Conservation (phyloP, 345 rosid species). For the Brassica incana region DNA sequence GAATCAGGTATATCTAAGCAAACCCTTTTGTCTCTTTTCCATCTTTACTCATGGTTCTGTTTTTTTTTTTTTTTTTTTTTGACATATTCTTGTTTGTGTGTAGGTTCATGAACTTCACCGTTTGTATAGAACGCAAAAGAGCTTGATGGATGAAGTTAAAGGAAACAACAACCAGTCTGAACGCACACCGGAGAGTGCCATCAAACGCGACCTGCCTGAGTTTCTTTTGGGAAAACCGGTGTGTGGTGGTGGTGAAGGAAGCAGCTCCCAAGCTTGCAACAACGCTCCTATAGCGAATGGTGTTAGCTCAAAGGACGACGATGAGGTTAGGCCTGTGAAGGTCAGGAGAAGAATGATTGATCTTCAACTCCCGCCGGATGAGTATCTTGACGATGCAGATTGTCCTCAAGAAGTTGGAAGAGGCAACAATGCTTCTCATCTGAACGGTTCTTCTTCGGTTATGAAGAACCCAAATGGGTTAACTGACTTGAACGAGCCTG, state of each 20-base stretch:
- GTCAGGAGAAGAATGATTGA: conserved; percentile 76
- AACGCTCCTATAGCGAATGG: conserved; percentile 57
- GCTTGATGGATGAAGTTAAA: conserved; percentile 66
- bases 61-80: neutral
- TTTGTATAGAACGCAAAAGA: conserved; percentile 60
- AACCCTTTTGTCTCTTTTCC: neutral
- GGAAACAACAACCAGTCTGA: conserved; percentile 32
- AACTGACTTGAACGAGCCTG: conserved; percentile 85
- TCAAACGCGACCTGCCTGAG: conserved; percentile 57
- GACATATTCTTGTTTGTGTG: neutral
- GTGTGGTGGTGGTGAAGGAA: conserved; percentile 44
- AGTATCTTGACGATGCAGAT: conserved; percentile 59
- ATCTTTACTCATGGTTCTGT: neutral
- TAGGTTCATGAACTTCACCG: conserved; percentile 62
- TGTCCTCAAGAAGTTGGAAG: conserved; percentile 44
- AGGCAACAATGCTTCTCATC: conserved; percentile 40
- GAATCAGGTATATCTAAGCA: conserved; percentile 61
- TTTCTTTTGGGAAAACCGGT: conserved; percentile 52
- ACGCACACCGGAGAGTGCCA: conserved; percentile 39
- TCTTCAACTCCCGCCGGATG: conserved; percentile 83
- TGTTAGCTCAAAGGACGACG: conserved; percentile 50
- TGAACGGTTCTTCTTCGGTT: conserved; percentile 40
- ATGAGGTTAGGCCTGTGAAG: conserved; percentile 74
- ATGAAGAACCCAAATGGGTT: conserved; percentile 44
- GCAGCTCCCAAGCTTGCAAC: conserved; percentile 50